Base-by-base conservation (phyloP, 2,329 filamentous ascomycete genomes). In the Fusarium proliferatum region DNA sequence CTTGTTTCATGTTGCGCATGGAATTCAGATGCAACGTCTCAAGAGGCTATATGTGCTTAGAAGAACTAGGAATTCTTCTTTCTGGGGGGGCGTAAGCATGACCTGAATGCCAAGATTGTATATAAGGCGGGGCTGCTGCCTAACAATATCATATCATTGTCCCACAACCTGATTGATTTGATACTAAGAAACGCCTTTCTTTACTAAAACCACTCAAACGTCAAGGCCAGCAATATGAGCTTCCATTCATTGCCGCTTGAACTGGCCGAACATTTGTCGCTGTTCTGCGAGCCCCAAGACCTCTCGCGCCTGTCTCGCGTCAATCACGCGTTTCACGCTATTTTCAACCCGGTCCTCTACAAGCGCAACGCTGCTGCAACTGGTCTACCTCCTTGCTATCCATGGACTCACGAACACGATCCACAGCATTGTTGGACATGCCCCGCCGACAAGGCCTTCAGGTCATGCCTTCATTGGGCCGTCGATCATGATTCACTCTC, bases 381-480 rank as follows among this genome's bases (percentile, higher is more conserved):
- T 8, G n/a, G 23, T 6, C 2, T 16, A 10, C 30, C 23, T 2
- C 15, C 59, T 3, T 56, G 49, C 10, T 26, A 34, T 13, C 30
- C 33, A 17, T 57, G 49, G 59, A 34, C 30, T 5, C 2, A 8
- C 0, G 15, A 34, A 9, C 28, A 43, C 9, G 15, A 61, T 17
- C 23, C 10, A 16, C 2, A 8, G 6, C 2, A 28, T 16, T 53
- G 51, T 9, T 2, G 9, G 17, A 2, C 3, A 26, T 53, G 51
- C 5, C 7, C 9, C 2, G 19, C 4, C 10, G 38, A 36, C 1
- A 16, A 11, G 2, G n/a, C 28, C 15, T 28, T 3, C 1, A 21
- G 9, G 1, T 57, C 59, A 10, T 57, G 59, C 11, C 49, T 61
- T n/a, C 30, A 57, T 6, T 61, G 59, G 59, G 59, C 59, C 7